Evolutionary conservation across 1,284 basidiomycete genomes (phyloP).

Genomic region (Pholiota adiposa): DNA sequence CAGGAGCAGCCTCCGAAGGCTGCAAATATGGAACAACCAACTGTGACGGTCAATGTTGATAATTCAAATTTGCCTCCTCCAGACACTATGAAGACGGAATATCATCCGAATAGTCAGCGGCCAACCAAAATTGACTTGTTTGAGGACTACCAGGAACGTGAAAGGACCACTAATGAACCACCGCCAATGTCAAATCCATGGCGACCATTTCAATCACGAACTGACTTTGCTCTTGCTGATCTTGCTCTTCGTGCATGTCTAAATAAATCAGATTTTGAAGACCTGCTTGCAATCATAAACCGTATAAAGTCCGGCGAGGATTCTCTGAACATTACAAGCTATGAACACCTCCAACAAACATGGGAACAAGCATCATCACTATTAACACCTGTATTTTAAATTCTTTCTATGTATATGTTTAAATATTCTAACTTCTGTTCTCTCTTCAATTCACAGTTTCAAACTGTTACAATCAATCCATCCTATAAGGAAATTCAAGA

Average conservation of each 20-base stretch:
- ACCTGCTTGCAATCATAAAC: neutral
- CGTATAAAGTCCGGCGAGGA: neutral
- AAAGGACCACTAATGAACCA: neutral
- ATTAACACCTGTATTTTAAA: neutral
- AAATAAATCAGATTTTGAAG: neutral
- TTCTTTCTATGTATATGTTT: neutral
- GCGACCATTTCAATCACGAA: neutral
- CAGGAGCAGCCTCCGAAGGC: too few relatives aligned
- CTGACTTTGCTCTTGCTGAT: constrained; percentile 3
- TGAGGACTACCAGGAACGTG: constrained; percentile 1
- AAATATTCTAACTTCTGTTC: neutral
- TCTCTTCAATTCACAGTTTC: neutral
- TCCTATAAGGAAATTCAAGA: neutral
- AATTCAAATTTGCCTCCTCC: too few relatives aligned
- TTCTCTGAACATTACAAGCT: neutral
- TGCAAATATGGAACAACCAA: too few relatives aligned
- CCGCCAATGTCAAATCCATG: neutral
- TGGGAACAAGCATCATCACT: neutral
- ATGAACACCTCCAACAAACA: neutral
- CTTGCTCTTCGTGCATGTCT: neutral
- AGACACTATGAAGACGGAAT: neutral
- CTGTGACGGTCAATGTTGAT: too few relatives aligned
- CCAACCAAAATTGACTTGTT: neutral
- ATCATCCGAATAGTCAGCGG: neutral
- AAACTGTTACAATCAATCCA: neutral